A percentile compares a stretch with the other conserved stretches of the same genome.
These are phyloP conservation scores for Phycomyces blakesleeanus DNA, from an alignment of 192 early-diverging fungal genomes.

Conservation along the genomic window DNA sequence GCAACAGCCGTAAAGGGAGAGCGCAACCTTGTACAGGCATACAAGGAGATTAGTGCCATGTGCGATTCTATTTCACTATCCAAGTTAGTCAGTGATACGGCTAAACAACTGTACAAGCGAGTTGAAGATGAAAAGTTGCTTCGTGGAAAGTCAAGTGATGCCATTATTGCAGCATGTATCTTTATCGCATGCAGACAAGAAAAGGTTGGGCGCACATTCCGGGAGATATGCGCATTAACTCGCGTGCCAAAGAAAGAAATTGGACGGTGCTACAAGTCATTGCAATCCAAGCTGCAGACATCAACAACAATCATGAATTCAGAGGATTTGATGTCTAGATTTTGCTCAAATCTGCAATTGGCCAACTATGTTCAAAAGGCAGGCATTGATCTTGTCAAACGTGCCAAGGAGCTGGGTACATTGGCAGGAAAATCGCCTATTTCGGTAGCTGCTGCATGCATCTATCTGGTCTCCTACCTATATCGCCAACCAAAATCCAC, in stretches of 20 bases:
- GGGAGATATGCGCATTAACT: conserved; percentile 89
- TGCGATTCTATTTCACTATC: conserved; percentile 78
- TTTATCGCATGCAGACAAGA: conserved; percentile 90
- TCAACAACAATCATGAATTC: conserved; percentile 63
- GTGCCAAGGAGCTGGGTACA: conserved; percentile 72
- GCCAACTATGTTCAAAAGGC: conserved; percentile 63
- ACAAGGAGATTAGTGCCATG: conserved; percentile 75
- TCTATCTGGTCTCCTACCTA: conserved; percentile 82
- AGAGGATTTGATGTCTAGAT: conserved; percentile 75
- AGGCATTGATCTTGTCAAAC: conserved; percentile 66
- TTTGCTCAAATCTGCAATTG: conserved; percentile 77
- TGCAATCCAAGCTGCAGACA: conserved; percentile 56
- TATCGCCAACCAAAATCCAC: conserved; percentile 66
- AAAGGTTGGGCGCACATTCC: conserved; percentile 83
- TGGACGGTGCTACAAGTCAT: conserved; percentile 74
- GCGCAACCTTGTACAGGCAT: conserved; percentile 69
- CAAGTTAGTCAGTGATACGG: conserved; percentile 67
- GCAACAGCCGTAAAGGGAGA: conserved; percentile 70
- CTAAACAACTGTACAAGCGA: conserved; percentile 83
- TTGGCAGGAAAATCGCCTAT: conserved; percentile 90
- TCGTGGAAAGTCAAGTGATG: conserved; percentile 77
- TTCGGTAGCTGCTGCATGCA: conserved; percentile 87
- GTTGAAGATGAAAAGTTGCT: conserved; percentile 82
- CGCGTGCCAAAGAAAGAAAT: conserved; percentile 94
- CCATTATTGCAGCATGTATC: conserved; percentile 89